Conservation (phyloP, 164 flowering plant species). For the Brasenia schreberi region DNA sequence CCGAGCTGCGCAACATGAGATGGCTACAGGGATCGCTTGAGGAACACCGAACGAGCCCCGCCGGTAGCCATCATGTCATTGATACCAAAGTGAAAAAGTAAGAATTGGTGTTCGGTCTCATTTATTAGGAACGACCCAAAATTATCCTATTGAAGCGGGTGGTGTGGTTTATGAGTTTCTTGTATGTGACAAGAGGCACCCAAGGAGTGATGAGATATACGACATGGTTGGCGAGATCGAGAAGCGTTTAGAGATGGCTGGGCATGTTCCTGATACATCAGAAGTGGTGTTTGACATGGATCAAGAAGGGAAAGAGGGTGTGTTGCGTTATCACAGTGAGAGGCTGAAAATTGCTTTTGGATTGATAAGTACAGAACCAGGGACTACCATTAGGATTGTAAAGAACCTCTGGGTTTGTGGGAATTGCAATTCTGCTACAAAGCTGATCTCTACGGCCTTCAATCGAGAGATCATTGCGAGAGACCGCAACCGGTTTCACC, state of each 20-base stretch:
- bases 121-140: too few species aligned
- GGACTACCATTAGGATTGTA: slow-evolving; percentile 40
- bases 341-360: slow-evolving; percentile 61
- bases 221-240: slow-evolving; percentile 50
- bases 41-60: too few species aligned
- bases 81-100: too few species aligned
- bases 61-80: too few species aligned
- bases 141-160: slow-evolving; percentile 35
- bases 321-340: slow-evolving; percentile 44
- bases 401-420: slow-evolving; percentile 58
- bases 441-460: slow-evolving; percentile 50
- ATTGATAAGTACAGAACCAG: slow-evolving; percentile 53
- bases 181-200: slow-evolving; percentile 45
- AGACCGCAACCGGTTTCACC: slow-evolving; percentile 58
- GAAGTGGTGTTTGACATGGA: slow-evolving; percentile 50
- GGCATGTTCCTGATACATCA: slow-evolving; percentile 47
- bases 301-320: slow-evolving; percentile 51
- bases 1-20: too few species aligned
- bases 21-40: too few species aligned
- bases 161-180: slow-evolving; percentile 59
- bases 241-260: slow-evolving; percentile 22
- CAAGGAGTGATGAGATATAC: slow-evolving; percentile 31
- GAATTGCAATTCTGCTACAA: slow-evolving; percentile 57
- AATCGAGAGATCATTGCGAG: slow-evolving; percentile 58
- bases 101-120: too few species aligned